Conservation (phyloP, 164 flowering plant species). For the Malania oleifera region DNA sequence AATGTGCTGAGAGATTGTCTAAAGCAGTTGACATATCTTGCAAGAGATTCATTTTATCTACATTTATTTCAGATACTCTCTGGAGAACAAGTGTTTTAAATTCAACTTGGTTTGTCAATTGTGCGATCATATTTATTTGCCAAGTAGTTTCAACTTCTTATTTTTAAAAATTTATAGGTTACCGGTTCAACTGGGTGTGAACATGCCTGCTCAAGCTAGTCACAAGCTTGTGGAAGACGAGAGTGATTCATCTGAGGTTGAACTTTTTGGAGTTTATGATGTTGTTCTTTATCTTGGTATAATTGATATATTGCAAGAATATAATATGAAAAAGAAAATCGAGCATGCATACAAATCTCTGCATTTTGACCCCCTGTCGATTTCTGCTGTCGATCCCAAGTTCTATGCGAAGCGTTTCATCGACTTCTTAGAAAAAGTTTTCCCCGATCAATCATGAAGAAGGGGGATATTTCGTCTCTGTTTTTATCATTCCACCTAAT, state of each 20-base stretch:
- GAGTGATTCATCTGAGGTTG: constrained; percentile 34
- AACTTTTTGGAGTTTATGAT: constrained; percentile 78
- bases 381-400: constrained; percentile 77
- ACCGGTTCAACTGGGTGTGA: constrained; percentile 80
- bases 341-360: constrained; percentile 81
- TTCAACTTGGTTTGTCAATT: no score
- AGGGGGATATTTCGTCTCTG: no score
- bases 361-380: constrained; percentile 53
- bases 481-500: no score
- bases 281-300: constrained; percentile 88
- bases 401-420: constrained; percentile 68
- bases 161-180: constrained; percentile 47
- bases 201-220: constrained; percentile 93
- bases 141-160: neutral
- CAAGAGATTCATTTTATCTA: no score
- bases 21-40: no score
- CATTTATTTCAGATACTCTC: no score
- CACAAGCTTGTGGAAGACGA: constrained; percentile 43
- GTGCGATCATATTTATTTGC: no score
- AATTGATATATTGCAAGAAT: constrained; percentile 86
- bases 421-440: constrained; percentile 64
- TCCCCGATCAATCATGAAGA: constrained; percentile 38
- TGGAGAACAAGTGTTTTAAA: no score
- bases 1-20: no score
- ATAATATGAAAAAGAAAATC: constrained; percentile 67